A percentile compares a stretch with the other conserved stretches of the same genome.
Conservation (phyloP, 1,284 basidiomycete genomes). For the Meira miltonrushii region DNA sequence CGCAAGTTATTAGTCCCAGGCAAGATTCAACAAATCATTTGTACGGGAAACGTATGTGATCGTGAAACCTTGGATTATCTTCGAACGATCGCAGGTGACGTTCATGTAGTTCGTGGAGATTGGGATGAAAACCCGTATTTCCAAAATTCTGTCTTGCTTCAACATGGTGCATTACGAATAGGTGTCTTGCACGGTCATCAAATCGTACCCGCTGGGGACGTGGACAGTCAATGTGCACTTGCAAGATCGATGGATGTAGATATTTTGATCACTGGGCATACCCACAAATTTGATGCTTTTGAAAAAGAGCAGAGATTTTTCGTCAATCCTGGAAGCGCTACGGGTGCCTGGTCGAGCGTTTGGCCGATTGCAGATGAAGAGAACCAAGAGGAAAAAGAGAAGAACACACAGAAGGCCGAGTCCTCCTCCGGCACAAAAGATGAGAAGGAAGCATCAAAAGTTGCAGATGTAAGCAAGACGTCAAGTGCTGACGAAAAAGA, state of each 20-base stretch:
- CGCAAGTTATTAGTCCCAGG: slow-evolving; percentile 90
- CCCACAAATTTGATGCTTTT: slow-evolving; percentile 91
- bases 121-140: slow-evolving; percentile 82
- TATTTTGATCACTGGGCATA: slow-evolving; percentile 86
- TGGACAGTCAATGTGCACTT: slow-evolving; percentile 77
- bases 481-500: background rate
- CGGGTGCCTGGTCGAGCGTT: slow-evolving; percentile 73
- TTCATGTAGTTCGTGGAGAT: slow-evolving; percentile 86
- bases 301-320: slow-evolving; percentile 89
- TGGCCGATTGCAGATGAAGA: slow-evolving; percentile 54
- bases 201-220: slow-evolving; percentile 82
- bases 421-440: slow-evolving; percentile 14
- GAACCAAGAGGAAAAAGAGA: slow-evolving; percentile 17
- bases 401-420: slow-evolving; percentile 7
- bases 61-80: slow-evolving; percentile 95
- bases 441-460: slow-evolving; percentile 11
- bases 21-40: slow-evolving; percentile 96
- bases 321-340: slow-evolving; percentile 90
- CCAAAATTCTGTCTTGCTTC: slow-evolving; percentile 75
- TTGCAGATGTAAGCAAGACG: slow-evolving; percentile 1
- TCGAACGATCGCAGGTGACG: slow-evolving; percentile 90
- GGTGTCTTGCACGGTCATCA: slow-evolving; percentile 94
- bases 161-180: slow-evolving; percentile 81
- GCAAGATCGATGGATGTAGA: slow-evolving; percentile 93
- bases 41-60: slow-evolving; percentile 96